phyloP scores from a whole-genome alignment of 2,329 filamentous ascomycete genomes.

The Aspergillus jensenii region DNA sequence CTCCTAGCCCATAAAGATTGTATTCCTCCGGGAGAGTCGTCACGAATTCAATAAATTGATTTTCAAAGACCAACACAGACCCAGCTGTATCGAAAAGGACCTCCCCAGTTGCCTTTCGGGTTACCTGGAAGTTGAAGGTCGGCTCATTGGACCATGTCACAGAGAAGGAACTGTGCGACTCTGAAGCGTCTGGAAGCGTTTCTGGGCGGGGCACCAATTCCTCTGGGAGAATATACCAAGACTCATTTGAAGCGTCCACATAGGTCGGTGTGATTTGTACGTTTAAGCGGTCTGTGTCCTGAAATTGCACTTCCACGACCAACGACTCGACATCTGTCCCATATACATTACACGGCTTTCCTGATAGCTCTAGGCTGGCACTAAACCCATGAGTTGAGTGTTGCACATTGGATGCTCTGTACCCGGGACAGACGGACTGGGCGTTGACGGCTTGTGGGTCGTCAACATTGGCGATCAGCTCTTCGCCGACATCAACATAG shows the following conservation, averaged over 20 bases:
- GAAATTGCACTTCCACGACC: conserved; percentile 66
- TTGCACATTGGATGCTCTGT: conserved; percentile 53
- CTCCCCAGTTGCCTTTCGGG: conserved; percentile 61
- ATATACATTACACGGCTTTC: conserved; percentile 67
- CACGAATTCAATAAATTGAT: conserved; percentile 75
- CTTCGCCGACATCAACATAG: conserved; percentile 46
- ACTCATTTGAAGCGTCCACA: conserved; percentile 60
- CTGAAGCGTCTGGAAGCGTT: conserved; percentile 42
- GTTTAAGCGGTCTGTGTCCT: conserved; percentile 64
- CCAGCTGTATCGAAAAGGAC: conserved; percentile 67
- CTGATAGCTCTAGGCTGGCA: conserved; percentile 54
- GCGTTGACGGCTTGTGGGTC: conserved; percentile 64
- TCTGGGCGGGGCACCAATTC: conserved; percentile 60
- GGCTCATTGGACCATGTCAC: conserved; percentile 59
- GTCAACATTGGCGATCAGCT: conserved; percentile 61
- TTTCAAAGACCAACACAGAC: conserved; percentile 67
- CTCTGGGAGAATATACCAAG: conserved; percentile 67
- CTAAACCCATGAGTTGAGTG: conserved; percentile 50
- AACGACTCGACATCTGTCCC: conserved; percentile 71
- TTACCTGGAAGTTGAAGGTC: conserved; percentile 57
- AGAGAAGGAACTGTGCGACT: conserved; percentile 45
- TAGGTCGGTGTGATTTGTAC: conserved; percentile 69
- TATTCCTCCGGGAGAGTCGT: conserved; percentile 67
- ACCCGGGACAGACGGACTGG: conserved; percentile 63
- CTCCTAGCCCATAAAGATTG: conserved; percentile 73